A percentile compares a stretch with the other conserved stretches of the same genome.
phyloP scores from a whole-genome alignment of 371 early-diverging fungal species.

The Nematocida major region DNA sequence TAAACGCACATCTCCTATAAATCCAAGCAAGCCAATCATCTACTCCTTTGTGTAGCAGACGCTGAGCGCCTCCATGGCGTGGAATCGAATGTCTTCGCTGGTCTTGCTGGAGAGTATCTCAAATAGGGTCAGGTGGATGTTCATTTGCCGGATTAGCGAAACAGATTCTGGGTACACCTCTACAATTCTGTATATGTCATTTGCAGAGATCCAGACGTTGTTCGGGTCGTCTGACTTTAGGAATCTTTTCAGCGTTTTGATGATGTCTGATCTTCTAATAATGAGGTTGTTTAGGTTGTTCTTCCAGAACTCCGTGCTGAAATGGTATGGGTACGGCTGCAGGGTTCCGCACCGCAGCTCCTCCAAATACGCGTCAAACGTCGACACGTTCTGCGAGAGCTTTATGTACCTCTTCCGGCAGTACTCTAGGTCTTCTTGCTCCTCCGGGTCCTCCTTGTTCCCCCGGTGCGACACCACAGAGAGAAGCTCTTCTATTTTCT shows the following conservation, averaged over 20 bases:
- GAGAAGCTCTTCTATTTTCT: conserved; percentile 49
- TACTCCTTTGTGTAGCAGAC: conserved; percentile 61
- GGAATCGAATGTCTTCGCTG: conserved; percentile 62
- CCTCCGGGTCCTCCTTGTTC: conserved; percentile 48
- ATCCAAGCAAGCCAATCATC: not conserved
- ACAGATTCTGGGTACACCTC: conserved; percentile 55
- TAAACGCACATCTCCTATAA: conserved; percentile 2
- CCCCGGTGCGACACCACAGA: conserved; percentile 20
- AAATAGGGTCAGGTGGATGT: conserved; percentile 58
- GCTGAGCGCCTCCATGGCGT: conserved; percentile 61
- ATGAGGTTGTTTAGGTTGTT: conserved; percentile 41
- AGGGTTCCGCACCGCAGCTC: conserved; percentile 60
- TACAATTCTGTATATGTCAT: conserved; percentile 61
- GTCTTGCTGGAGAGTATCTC: conserved; percentile 47
- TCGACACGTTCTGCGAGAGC: conserved; percentile 25
- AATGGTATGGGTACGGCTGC: conserved; percentile 60
- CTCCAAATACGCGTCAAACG: conserved; percentile 54
- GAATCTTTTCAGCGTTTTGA: conserved; percentile 61
- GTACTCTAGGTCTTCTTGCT: conserved; percentile 30
- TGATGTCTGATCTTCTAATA: conserved; percentile 55
- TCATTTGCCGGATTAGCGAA: conserved; percentile 47
- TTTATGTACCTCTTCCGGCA: conserved; percentile 26
- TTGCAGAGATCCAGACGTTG: conserved; percentile 59
- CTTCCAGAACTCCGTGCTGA: conserved; percentile 59
- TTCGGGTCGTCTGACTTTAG: conserved; percentile 54